These are phyloP conservation scores for Colletotrichum echinochloae DNA, from an alignment of 2,329 filamentous ascomycete genomes.

Conservation along the genomic window DNA sequence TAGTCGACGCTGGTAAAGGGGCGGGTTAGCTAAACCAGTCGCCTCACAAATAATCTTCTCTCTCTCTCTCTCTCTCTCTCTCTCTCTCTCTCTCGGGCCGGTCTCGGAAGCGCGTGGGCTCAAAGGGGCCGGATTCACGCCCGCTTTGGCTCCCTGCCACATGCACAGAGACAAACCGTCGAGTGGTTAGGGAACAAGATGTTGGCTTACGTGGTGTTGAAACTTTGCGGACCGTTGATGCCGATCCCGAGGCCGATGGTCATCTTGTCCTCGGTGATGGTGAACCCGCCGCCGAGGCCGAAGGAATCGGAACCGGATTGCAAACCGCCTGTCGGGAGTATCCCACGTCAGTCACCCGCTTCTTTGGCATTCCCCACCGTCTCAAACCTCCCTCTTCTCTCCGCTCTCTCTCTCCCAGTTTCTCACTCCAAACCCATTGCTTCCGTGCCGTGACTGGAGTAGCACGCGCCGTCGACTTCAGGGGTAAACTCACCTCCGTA, in stretches of 20 bases:
- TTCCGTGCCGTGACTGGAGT: no score
- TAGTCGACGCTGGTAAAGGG: constrained; percentile 13
- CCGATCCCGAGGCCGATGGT: constrained; percentile 31
- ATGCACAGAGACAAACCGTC: background rate
- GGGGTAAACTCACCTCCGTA: constrained; percentile 25
- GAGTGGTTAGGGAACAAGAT: background rate
- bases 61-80: no score
- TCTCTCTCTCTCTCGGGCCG: no score
- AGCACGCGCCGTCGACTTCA: background rate
- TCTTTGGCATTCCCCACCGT: no score
- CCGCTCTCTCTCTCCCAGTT: no score
- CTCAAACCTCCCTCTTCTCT: background rate
- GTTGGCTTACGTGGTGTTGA: constrained; percentile 26
- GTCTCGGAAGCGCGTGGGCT: background rate
- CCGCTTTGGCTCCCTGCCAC: background rate
- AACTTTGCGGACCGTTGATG: constrained; percentile 12
- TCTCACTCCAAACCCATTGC: background rate
- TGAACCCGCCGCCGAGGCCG: constrained; percentile 36
- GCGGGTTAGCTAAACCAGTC: background rate
- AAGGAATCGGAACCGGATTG: constrained; percentile 36
- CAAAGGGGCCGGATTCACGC: background rate
- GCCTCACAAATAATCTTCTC: background rate
- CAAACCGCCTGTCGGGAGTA: constrained; percentile 5
- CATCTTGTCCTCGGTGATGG: constrained; percentile 35
- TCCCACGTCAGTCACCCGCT: background rate